Percentiles rank a stretch among this genome's conserved stretches.
These are phyloP conservation scores for Solanum neorickii DNA, from an alignment of 257 asterid genomes.

Conservation along the genomic window DNA sequence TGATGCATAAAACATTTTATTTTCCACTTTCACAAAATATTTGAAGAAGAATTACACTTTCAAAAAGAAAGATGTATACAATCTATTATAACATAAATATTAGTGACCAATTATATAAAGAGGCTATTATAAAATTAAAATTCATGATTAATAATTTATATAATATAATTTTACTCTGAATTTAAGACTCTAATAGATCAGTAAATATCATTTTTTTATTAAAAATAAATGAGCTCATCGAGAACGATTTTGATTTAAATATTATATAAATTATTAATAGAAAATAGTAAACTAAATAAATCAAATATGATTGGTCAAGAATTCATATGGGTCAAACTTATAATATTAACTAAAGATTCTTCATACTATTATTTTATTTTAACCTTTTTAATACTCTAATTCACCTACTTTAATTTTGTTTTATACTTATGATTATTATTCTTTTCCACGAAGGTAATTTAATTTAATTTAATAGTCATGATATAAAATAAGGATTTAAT, in stretches of 20 bases:
- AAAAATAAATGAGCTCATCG: not conserved
- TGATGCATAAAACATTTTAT: not conserved
- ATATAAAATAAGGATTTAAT: no score
- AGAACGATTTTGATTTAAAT: not conserved
- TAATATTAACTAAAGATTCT: not conserved
- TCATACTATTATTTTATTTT: not conserved
- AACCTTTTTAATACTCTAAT: not conserved
- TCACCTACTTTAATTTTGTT: not conserved
- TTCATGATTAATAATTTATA: not conserved
- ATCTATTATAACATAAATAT: not conserved
- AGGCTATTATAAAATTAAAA: accelerated
- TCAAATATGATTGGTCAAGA: not conserved
- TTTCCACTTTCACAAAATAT: not conserved
- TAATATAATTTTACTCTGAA: not conserved
- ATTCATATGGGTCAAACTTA: not conserved
- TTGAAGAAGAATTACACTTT: not conserved
- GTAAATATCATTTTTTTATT: not conserved
- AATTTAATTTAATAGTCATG: no score
- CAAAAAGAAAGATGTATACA: not conserved
- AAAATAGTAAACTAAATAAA: not conserved
- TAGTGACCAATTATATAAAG: not conserved
- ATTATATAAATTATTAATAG: not conserved
- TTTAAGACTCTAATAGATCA: accelerated
- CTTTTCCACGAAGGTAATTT: not conserved
- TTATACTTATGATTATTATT: no score